Base-by-base conservation (phyloP, 176 grass and related monocot species). In the Musa schizocarpa region DNA sequence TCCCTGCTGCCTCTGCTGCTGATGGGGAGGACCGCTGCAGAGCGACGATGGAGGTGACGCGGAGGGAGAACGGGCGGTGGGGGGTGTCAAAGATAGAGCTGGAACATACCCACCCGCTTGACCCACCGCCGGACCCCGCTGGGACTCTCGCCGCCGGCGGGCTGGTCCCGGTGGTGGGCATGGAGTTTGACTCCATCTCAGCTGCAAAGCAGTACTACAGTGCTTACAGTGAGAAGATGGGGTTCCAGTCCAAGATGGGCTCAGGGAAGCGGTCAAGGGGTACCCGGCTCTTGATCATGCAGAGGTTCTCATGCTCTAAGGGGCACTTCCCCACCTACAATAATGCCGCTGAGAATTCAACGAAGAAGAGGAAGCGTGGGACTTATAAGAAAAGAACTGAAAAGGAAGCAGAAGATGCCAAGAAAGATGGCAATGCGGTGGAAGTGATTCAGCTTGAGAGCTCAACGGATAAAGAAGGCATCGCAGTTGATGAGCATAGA, bases 181-280 rank as follows among this genome's bases (percentile, higher is more conserved):
- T 82, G 84, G 79, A 86, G 53, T 86, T 86, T 59, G 80, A 86
- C 50, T 86, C 84, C 13, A 53, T 86, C 14, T 78, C 79, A 17
- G 80, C 79, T 8, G 84, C 80, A 14, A 82, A 86, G 54, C 75
- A 68, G 24, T 86, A 86, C 48, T 86, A 86, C 57, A 27, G 14
- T 78, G 69, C 74, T 34, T 79, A 78, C 29, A 59, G 79, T 7
- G 84, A 86, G 43, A 86, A 82, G 77, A 69, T 82, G 79, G 84
- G 79, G 2, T 86, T 86, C 58, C 63, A 77, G 68, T 64, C 77
- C 9, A 74, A 86, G 73, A 74, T 53, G n/a, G 84, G 68, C 12
- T 74, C 71, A 9, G 69, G 75, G 53, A 86, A 74, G 68, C 69
- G 84, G 66, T 82, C 80, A 9, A 76, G 68, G 27, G 80, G 69